Evolutionary conservation across 805 yeast species (phyloP).

Genomic region (Danielozyma ontarioensis): DNA sequence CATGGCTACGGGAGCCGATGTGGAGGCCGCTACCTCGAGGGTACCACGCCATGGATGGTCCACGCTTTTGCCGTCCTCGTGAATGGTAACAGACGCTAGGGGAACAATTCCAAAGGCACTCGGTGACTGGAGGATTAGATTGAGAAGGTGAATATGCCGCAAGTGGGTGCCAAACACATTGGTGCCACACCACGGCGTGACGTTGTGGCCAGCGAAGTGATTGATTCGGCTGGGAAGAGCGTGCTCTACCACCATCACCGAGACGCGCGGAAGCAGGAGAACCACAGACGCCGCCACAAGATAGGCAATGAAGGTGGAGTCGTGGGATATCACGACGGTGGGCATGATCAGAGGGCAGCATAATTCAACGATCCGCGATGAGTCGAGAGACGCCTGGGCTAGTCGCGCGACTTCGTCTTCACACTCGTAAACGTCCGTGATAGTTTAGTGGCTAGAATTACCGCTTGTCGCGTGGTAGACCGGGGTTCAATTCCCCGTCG

Average conservation of each 20-base stretch:
- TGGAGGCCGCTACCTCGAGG: background rate
- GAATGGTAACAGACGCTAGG: constrained; percentile 1
- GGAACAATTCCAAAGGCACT: background rate
- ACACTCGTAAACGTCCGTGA: constrained; percentile 7
- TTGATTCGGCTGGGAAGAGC: background rate
- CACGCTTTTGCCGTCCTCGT: constrained; percentile 1
- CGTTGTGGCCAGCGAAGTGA: constrained; percentile 1
- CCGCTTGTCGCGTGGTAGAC: constrained; percentile 22
- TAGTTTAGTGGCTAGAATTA: constrained; percentile 21
- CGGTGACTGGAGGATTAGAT: background rate
- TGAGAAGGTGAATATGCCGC: constrained; percentile 3
- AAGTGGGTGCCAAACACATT: constrained; percentile 12
- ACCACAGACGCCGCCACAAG: constrained; percentile 13
- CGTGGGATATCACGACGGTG: constrained; percentile 13
- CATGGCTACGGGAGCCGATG: constrained; percentile 6
- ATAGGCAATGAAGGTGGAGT: constrained; percentile 11
- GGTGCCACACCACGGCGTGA: constrained; percentile 25
- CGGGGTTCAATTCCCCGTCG: constrained; percentile 22
- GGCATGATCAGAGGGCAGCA: too few species aligned
- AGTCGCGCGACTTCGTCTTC: background rate
- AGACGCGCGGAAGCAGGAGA: constrained; percentile 6
- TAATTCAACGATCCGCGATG: too few species aligned
- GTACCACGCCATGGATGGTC: too few species aligned
- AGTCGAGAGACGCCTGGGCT: too few species aligned
- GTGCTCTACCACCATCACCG: constrained; percentile 11